Evolutionary conservation across 306 rosid genomes (phyloP).

Genomic region (Medicago lupulina): DNA sequence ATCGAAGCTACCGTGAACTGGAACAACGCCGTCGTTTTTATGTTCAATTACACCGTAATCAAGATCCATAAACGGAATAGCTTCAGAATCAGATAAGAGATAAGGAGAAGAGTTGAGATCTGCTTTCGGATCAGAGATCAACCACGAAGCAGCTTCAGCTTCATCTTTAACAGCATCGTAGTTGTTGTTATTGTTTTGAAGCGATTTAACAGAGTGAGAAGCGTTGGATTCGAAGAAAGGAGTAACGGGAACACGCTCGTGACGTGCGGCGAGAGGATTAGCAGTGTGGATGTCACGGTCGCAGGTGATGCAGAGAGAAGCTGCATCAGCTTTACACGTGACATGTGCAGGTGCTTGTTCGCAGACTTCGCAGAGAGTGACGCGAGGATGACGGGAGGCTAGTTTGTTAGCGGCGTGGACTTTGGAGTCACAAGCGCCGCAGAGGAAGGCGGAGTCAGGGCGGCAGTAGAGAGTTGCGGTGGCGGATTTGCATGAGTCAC

Average conservation of each 20-base stretch:
- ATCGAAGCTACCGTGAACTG: slow-evolving; percentile 66
- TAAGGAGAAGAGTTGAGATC: slow-evolving; percentile 47
- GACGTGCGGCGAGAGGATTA: slow-evolving; percentile 91
- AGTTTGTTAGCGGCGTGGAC: slow-evolving; percentile 95
- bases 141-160: slow-evolving; percentile 96
- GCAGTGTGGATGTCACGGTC: slow-evolving; percentile 96
- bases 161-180: slow-evolving; percentile 66
- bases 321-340: slow-evolving; percentile 96
- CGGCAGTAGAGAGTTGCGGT: slow-evolving; percentile 85
- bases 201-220: slow-evolving; percentile 48
- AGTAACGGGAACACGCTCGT: slow-evolving; percentile 69
- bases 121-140: slow-evolving; percentile 67
- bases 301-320: slow-evolving; percentile 82
- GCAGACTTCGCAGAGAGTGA: slow-evolving; percentile 84
- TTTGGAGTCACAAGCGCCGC: slow-evolving; percentile 69
- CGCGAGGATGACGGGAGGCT: slow-evolving; percentile 93
- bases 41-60: slow-evolving; percentile 61
- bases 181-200: slow-evolving; percentile 54
- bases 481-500: slow-evolving; percentile 93
- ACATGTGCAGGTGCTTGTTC: slow-evolving; percentile 94
- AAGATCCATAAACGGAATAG: slow-evolving; percentile 77
- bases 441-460: slow-evolving; percentile 89
- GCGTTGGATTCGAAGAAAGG: slow-evolving; percentile 58
- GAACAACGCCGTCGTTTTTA: slow-evolving; percentile 85
- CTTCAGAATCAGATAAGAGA: slow-evolving; percentile 63